Conservation (phyloP, 306 rosid species). For the Oemleria cerasiformis region DNA sequence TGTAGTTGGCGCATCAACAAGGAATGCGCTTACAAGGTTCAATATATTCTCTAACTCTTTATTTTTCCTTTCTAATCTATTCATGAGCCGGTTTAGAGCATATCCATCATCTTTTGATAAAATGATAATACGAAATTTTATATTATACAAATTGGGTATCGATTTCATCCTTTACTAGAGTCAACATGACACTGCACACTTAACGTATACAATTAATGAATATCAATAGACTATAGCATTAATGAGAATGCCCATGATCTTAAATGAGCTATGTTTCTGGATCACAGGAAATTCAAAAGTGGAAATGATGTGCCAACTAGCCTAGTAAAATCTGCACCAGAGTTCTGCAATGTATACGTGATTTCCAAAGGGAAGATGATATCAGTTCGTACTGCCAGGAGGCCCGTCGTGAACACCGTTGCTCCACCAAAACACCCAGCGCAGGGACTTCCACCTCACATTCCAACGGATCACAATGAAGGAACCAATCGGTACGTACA, state of each 20-base stretch:
- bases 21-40: slow-evolving; percentile 64
- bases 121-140: too few relatives aligned
- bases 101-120: too few relatives aligned
- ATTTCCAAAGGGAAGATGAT: slow-evolving; percentile 80
- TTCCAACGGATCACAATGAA: slow-evolving; percentile 31
- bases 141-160: too few relatives aligned
- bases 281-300: slow-evolving; percentile 58
- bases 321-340: slow-evolving; percentile 65
- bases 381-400: slow-evolving; percentile 56
- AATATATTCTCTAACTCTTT: neutral
- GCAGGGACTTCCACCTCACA: slow-evolving; percentile 22
- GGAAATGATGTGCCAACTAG: slow-evolving; percentile 47
- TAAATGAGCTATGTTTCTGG: slow-evolving; percentile 7
- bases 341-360: slow-evolving; percentile 67
- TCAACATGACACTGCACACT: too few relatives aligned
- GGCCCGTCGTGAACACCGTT: slow-evolving; percentile 44
- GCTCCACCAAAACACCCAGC: slow-evolving; percentile 42
- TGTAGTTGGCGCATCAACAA: slow-evolving; percentile 68
- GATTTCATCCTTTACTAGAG: too few relatives aligned
- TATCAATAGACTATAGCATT: too few relatives aligned
- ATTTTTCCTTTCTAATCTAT: neutral
- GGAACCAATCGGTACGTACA: slow-evolving; percentile 37
- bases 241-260: too few relatives aligned
- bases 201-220: too few relatives aligned
- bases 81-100: too few relatives aligned